Percentiles rank a stretch among this genome's conserved stretches.
phyloP scores from a whole-genome alignment of 257 asterid genomes.

The Solanum boliviense region DNA sequence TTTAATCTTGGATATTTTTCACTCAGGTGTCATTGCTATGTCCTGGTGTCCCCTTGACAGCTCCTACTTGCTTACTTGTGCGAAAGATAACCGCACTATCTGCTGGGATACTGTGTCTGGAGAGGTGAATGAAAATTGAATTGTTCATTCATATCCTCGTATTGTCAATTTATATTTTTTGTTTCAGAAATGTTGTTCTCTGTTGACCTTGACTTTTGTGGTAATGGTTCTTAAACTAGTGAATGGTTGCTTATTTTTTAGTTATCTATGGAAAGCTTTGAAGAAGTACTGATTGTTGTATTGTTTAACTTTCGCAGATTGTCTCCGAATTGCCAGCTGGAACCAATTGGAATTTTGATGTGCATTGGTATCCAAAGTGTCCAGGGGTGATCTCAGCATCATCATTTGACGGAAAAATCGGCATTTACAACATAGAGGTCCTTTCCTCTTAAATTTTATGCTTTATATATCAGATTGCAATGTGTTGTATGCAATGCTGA shows the following conservation, averaged over 20 bases:
- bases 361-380: constrained; percentile 88
- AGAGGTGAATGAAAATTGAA: constrained; percentile 37
- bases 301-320: constrained; percentile 36
- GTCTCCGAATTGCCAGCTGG: constrained; percentile 95
- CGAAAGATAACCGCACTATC: constrained; percentile 95
- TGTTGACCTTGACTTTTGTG: background rate
- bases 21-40: constrained; percentile 91
- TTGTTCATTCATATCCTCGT: background rate
- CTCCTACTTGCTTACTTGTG: constrained; percentile 93
- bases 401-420: constrained; percentile 94
- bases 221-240: background rate
- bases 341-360: constrained; percentile 93
- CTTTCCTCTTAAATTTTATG: background rate
- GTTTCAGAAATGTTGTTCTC: background rate
- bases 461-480: background rate
- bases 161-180: background rate
- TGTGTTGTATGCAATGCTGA: background rate
- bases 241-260: background rate
- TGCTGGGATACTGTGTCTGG: constrained; percentile 93
- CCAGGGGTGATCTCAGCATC: constrained; percentile 97
- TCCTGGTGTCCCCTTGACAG: constrained; percentile 97
- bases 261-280: background rate
- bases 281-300: background rate
- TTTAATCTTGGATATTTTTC: constrained; percentile 2
- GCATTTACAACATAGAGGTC: constrained; percentile 91